These are phyloP conservation scores for Mycena alexandri DNA, from an alignment of 768 basidiomycete genomes.

Conservation along the genomic window DNA sequence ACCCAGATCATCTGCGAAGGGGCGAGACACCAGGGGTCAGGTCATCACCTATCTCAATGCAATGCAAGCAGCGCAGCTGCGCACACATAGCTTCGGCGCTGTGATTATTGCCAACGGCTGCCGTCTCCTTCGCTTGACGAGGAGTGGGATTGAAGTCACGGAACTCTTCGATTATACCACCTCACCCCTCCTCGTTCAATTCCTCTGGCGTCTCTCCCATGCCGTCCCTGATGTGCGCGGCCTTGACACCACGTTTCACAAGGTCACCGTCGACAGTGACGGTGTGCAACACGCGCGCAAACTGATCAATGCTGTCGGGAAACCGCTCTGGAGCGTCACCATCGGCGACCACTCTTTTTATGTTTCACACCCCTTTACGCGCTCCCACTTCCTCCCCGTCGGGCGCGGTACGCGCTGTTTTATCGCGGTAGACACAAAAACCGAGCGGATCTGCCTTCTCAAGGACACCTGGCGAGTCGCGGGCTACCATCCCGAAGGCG, in stretches of 20 bases:
- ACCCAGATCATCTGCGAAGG: neutral
- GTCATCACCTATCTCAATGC: slow-evolving; percentile 35
- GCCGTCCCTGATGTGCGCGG: slow-evolving; percentile 26
- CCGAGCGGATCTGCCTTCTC: slow-evolving; percentile 17
- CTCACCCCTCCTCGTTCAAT: neutral
- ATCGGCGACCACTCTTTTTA: slow-evolving; percentile 26
- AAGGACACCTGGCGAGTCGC: slow-evolving; percentile 36
- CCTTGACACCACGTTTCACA: slow-evolving; percentile 28
- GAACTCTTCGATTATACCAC: slow-evolving; percentile 14
- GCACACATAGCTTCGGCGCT: slow-evolving; percentile 30
- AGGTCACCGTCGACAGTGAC: neutral
- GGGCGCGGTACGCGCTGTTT: slow-evolving; percentile 38
- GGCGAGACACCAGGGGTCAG: slow-evolving; percentile 30
- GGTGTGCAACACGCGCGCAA: neutral
- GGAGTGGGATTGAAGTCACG: slow-evolving; percentile 18
- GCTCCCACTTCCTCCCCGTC: slow-evolving; percentile 27
- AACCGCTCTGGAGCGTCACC: slow-evolving; percentile 31
- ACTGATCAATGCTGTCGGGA: slow-evolving; percentile 1
- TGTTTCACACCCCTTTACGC: slow-evolving; percentile 28
- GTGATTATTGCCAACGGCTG: slow-evolving; percentile 24
- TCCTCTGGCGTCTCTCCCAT: slow-evolving; percentile 36
- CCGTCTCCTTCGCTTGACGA: slow-evolving; percentile 21
- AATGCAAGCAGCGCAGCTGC: slow-evolving; percentile 30
- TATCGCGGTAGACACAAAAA: slow-evolving; percentile 24
- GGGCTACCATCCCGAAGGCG: slow-evolving; percentile 31